These are phyloP conservation scores for Chondrostereum purpureum DNA, from an alignment of 1,284 basidiomycete species.

Conservation along the genomic window DNA sequence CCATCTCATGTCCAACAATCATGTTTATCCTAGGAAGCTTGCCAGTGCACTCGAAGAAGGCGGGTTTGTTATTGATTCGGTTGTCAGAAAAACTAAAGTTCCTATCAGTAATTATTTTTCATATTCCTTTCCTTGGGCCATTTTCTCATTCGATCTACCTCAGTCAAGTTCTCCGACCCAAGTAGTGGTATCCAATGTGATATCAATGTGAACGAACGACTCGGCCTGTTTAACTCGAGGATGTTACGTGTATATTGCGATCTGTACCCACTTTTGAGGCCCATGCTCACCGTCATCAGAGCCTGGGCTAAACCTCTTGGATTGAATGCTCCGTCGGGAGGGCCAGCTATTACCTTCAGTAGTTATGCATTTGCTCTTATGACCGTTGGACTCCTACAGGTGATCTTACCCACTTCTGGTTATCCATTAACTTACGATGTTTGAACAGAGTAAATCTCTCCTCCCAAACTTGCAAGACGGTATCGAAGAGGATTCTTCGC, in stretches of 20 bases:
- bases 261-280: conserved; percentile 32
- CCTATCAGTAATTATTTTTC: no score
- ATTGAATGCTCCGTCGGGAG: conserved; percentile 36
- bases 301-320: conserved; percentile 45
- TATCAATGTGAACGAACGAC: conserved; percentile 52
- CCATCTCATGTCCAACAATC: no score
- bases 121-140: no score
- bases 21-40: no score
- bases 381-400: conserved; percentile 37
- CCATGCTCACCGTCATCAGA: conserved; percentile 41
- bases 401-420: no score
- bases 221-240: conserved; percentile 45
- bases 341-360: conserved; percentile 34
- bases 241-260: conserved; percentile 43
- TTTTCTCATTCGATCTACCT: no score
- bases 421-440: no score
- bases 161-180: conserved; percentile 48
- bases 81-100: conserved; percentile 34
- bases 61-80: conserved; percentile 29
- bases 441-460: background rate
- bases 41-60: no score
- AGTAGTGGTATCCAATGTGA: conserved; percentile 40
- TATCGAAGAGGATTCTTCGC: background rate
- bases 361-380: conserved; percentile 56
- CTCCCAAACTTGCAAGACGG: background rate